Evolutionary conservation across 805 yeast genomes (phyloP).

Genomic region (Kuraishia cidri): DNA sequence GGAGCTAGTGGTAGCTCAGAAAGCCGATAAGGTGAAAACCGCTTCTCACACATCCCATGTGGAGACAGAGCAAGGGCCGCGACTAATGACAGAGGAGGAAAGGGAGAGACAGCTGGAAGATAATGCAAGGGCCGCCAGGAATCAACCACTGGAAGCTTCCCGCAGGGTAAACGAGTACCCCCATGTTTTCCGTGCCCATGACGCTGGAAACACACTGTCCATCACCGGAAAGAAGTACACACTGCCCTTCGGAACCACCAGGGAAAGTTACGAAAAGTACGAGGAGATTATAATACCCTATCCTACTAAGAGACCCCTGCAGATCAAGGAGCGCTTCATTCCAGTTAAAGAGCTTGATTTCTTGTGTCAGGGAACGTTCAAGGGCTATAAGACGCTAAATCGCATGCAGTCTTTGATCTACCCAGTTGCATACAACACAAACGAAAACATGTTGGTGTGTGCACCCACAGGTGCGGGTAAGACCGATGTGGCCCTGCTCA

Average conservation of each 20-base stretch:
- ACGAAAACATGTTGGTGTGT: conserved; percentile 72
- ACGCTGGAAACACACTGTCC: conserved; percentile 60
- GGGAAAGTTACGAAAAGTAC: conserved; percentile 48
- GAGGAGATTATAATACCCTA: conserved; percentile 86
- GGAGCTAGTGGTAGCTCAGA: conserved; percentile 11
- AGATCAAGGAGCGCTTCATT: conserved; percentile 40
- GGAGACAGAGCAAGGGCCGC: conserved; percentile 10
- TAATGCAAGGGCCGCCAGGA: conserved; percentile 40
- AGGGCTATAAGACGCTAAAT: conserved; percentile 68
- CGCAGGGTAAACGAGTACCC: conserved; percentile 54
- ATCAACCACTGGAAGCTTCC: conserved; percentile 37
- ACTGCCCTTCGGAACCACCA: conserved; percentile 74
- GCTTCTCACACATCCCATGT: conserved; percentile 5
- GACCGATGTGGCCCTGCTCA: conserved; percentile 89
- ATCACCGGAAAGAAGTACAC: conserved; percentile 74
- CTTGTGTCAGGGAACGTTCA: conserved; percentile 78
- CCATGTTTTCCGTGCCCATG: conserved; percentile 73
- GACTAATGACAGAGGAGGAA: conserved; percentile 43
- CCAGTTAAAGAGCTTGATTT: conserved; percentile 58
- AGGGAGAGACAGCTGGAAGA: conserved; percentile 42
- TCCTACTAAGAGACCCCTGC: conserved; percentile 32
- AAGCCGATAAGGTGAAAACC: conserved; percentile 1
- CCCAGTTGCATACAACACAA: conserved; percentile 65
- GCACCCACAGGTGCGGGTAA: conserved; percentile 99
- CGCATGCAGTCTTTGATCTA: conserved; percentile 77